Base-by-base conservation (phyloP, 2,329 filamentous ascomycete species). In the Penicillium sp. region DNA sequence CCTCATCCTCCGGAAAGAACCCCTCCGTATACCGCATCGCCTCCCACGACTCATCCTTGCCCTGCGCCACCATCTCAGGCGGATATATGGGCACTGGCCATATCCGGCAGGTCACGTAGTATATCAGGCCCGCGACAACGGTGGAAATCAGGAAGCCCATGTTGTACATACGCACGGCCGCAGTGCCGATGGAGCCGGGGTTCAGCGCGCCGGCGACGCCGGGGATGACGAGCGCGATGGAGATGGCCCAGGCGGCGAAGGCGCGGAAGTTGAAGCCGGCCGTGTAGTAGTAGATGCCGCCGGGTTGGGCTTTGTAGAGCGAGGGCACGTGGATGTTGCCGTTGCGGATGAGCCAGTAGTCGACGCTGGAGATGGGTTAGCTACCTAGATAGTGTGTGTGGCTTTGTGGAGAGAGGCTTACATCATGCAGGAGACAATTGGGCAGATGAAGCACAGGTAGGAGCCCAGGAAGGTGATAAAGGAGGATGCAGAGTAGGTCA, bases 371-470 rank as follows among this genome's bases (percentile, higher is more conserved):
- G 6, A 7, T 8, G 20, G 11, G 26, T 30, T 21, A 4, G 23
- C 18, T 2, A 11, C n/a, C n/a, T n/a, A n/a, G n/a, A n/a, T n/a
- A n/a, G n/a, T n/a, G n/a, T n/a, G 23, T 16, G 12, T 7, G 2
- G 1, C 18, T 49, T 14, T 11, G 16, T 23, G 11, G 16, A 9
- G 21, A 14, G 18, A 3, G 9, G 48, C 52, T 42, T 46, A 56
- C 54, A 56, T 38, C 54, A 56, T 56, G 18, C 54, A 56, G 0
- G 54, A 47, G 2, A 56, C 54, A 20, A 56, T 56, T 16, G 54
- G 54, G 33, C 54, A 56, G 47, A 56, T 56, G 40, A 56, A 56
- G 47, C 54, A 56, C 2, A 56, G 54, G 40, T 57, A 57, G 11
- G 48, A 52, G 12, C 55, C 55, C 6, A 57, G 49, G 35, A 57